Conservation (phyloP, 2,329 filamentous ascomycete species). For the Acephala macrosclerotiorum region DNA sequence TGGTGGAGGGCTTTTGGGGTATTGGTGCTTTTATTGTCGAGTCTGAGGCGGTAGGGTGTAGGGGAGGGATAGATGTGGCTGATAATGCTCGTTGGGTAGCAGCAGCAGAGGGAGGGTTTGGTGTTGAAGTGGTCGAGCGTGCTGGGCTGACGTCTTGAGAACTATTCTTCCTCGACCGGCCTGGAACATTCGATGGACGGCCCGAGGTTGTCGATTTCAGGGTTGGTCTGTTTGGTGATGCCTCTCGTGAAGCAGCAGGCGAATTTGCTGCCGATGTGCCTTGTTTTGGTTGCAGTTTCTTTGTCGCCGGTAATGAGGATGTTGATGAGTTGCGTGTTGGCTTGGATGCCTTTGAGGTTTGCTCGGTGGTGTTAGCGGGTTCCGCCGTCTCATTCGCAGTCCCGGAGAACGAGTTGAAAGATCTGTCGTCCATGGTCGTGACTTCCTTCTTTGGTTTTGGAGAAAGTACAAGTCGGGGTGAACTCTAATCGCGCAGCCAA, state of each 20-base stretch:
- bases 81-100: conserved; percentile 69
- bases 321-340: conserved; percentile 35
- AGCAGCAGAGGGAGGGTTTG: conserved; percentile 66
- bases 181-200: conserved; percentile 43
- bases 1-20: conserved; percentile 66
- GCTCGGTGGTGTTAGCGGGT: conserved; percentile 18
- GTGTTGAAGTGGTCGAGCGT: conserved; percentile 55
- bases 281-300: conserved; percentile 38
- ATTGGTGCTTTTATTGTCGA: conserved; percentile 65
- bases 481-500: conserved; percentile 21
- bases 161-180: conserved; percentile 71
- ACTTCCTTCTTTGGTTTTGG: conserved; percentile 16
- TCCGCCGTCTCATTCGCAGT: conserved; percentile 27
- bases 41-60: conserved; percentile 69
- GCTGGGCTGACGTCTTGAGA: conserved; percentile 69
- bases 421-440: conserved; percentile 30
- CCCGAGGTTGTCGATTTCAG: conserved; percentile 37
- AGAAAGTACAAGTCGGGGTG: conserved; percentile 2
- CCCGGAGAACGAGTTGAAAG: conserved; percentile 17
- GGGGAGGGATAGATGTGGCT: conserved; percentile 69
- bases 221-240: conserved; percentile 50
- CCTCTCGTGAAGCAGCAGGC: conserved; percentile 55
- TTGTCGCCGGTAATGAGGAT: conserved; percentile 35
- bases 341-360: conserved; percentile 23
- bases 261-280: conserved; percentile 51